Conservation (phyloP, 129 eudicot species). For the Artemisia tridentata region DNA sequence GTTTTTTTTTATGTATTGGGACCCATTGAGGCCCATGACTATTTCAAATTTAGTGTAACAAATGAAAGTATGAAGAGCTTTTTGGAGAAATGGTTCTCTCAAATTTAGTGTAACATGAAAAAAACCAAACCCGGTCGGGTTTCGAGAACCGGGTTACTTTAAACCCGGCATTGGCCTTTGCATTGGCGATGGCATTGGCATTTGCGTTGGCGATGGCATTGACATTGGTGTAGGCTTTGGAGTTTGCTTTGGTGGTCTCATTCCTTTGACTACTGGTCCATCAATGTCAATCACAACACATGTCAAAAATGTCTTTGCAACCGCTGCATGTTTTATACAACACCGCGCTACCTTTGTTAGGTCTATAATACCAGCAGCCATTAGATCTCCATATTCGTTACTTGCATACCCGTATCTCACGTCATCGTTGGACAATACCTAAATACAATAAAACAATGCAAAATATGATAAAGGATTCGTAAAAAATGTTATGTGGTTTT, state of each 20-base stretch:
- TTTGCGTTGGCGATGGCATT: slow-evolving; percentile 49
- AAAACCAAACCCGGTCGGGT: no score
- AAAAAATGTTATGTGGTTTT: no score
- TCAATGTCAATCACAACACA: slow-evolving; percentile 69
- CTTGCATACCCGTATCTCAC: slow-evolving; percentile 61
- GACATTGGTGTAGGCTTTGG: slow-evolving; percentile 55
- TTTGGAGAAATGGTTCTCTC: no score
- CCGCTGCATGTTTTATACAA: slow-evolving; percentile 88
- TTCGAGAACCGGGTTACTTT: no score
- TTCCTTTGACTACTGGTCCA: slow-evolving; percentile 44
- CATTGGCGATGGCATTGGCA: slow-evolving; percentile 30
- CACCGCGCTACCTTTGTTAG: slow-evolving; percentile 92
- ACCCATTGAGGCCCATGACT: no score
- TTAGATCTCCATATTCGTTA: slow-evolving; percentile 65
- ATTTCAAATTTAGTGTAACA: no score
- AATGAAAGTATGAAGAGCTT: no score
- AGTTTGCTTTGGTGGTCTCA: slow-evolving; percentile 52
- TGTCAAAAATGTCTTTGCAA: slow-evolving; percentile 78
- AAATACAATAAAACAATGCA: slow-evolving; percentile 16
- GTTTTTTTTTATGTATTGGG: no score
- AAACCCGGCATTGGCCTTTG: slow-evolving; percentile 54
- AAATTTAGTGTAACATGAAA: no score
- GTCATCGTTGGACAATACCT: slow-evolving; percentile 59
- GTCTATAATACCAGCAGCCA: no score
- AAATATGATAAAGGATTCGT: no score